These are phyloP conservation scores for Acrocalymma vagum DNA, from an alignment of 2,329 filamentous ascomycete species.

Conservation along the genomic window DNA sequence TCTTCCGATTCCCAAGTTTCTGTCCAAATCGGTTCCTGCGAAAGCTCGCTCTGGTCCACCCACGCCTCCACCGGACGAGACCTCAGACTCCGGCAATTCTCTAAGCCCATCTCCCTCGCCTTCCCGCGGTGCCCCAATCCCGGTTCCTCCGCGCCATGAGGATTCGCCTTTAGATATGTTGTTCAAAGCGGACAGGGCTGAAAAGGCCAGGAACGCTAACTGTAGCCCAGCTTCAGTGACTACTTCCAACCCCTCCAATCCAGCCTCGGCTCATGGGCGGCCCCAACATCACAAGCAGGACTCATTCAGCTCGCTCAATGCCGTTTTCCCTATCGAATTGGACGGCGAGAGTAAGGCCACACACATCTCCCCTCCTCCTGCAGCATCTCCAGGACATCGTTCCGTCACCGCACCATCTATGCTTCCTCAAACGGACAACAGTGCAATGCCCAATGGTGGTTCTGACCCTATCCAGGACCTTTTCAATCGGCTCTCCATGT, in stretches of 20 bases:
- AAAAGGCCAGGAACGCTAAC: slow-evolving; percentile 70
- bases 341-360: slow-evolving; percentile 47
- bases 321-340: slow-evolving; percentile 74
- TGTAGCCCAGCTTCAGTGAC: slow-evolving; percentile 41
- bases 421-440: slow-evolving; percentile 31
- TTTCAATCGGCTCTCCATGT: slow-evolving; percentile 48
- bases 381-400: slow-evolving; percentile 30
- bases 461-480: slow-evolving; percentile 56
- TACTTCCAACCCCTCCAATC: slow-evolving; percentile 22
- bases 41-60: slow-evolving; percentile 52
- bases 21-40: slow-evolving; percentile 77
- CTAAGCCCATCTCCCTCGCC: slow-evolving; percentile 56
- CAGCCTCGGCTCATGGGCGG: slow-evolving; percentile 26
- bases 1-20: slow-evolving; percentile 89
- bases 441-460: slow-evolving; percentile 50
- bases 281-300: slow-evolving; percentile 51
- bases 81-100: slow-evolving; percentile 48
- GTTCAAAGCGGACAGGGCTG: slow-evolving; percentile 85
- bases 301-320: slow-evolving; percentile 58
- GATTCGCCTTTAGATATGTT: slow-evolving; percentile 89
- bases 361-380: slow-evolving; percentile 31
- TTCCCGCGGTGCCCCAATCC: slow-evolving; percentile 59
- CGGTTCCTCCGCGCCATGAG: slow-evolving; percentile 54
- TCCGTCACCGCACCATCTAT: slow-evolving; percentile 41
- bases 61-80: slow-evolving; percentile 57